Base-by-base conservation (phyloP, 2,329 filamentous ascomycete genomes). In the Apiospora aurea region DNA sequence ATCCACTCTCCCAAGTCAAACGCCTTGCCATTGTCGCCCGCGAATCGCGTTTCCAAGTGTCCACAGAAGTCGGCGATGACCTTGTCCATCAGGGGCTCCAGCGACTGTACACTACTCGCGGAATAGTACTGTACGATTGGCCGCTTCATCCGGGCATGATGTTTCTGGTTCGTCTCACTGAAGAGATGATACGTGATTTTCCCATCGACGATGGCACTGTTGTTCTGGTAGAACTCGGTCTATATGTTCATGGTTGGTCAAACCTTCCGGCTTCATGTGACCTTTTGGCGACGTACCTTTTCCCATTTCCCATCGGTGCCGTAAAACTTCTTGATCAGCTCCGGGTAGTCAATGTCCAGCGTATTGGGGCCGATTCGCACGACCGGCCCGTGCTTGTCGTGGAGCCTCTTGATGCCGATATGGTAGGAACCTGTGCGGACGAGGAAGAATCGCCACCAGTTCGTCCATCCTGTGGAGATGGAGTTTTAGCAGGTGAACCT, bases 1-100 rank as follows among this genome's bases (percentile, higher is more conserved):
- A 85, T 75, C 83, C 84, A 87, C 49, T 83, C 76, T 5, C 81
- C 83, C 13, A 86, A 76, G 24, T 83, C 76, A 70, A 80, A 83
- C 0, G 73, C 73, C 71, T 61, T 21, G 53, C 73, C 74, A 4
- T 71, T 57, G 41, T 79, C 76, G 34, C 79, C 71, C 26, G 81
- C 74, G 71, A 82, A 84, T 3, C 76, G 71, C 2, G 75, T 75
- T n/a, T 82, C 79, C 0, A 84, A 73, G 21, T 79, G 74, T 21
- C 75, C 70, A 61, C 80, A 81, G 13, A 83, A 76, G 13, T 77
- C 53, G 10, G 14, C 16, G 16, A 61, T 38, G 6, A 38, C 53
- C 5, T 47, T 69, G 72, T 82, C 79, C 69, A 82, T 77, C 57
- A 78, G 77, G 3, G 79, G 76, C 72, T 82, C 29, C 53, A 61